phyloP scores from a whole-genome alignment of 345 rosid species.

The Salix dunnii region DNA sequence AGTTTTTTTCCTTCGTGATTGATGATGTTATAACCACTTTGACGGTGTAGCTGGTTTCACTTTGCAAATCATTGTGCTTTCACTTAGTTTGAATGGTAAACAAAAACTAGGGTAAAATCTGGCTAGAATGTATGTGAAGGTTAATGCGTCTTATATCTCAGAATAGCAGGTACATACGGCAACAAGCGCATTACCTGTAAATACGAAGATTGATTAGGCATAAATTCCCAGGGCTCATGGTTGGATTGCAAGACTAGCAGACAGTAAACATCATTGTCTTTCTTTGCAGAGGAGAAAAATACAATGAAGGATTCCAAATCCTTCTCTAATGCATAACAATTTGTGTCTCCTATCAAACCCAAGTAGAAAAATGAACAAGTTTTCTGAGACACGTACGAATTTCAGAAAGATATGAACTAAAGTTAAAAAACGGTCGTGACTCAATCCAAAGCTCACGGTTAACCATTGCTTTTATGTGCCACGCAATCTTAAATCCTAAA shows the following conservation, averaged over 20 bases:
- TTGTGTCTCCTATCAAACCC: neutral
- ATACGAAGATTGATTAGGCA: neutral
- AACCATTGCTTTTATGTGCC: too few relatives aligned
- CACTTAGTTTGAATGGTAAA: neutral
- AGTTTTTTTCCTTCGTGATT: neutral
- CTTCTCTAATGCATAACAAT: neutral
- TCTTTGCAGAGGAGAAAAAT: neutral
- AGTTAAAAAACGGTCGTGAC: neutral
- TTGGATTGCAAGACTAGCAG: neutral
- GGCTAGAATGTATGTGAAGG: neutral
- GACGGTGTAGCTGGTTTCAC: neutral
- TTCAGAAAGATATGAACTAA: neutral
- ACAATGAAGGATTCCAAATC: neutral
- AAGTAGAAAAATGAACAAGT: neutral
- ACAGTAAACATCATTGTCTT: neutral
- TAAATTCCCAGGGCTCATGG: too few relatives aligned
- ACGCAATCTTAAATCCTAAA: too few relatives aligned
- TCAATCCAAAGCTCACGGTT: too few relatives aligned
- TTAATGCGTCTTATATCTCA: too few relatives aligned
- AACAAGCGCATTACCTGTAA: neutral
- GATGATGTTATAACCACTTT: neutral
- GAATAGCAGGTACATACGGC: too few relatives aligned
- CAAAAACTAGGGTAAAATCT: neutral
- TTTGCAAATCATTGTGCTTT: neutral
- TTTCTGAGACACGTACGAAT: neutral